Conservation (phyloP, 2,329 filamentous ascomycete genomes). For the Scorias spongiosa region DNA sequence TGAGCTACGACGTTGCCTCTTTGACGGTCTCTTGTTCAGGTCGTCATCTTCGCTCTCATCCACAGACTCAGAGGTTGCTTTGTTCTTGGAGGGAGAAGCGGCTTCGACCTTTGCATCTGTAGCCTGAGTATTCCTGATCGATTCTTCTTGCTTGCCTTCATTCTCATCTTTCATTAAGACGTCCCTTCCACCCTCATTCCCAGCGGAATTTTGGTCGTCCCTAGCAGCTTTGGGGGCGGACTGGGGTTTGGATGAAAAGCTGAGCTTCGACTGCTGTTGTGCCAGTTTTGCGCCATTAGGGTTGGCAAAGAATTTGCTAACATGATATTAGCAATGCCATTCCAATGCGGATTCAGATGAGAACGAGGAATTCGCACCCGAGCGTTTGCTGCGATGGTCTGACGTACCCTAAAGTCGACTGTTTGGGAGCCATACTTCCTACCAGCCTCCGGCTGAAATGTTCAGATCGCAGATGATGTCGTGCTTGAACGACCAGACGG, state of each 20-base stretch:
- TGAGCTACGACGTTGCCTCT: slow-evolving; percentile 19
- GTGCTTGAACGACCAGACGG: not conserved
- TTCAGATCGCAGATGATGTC: not conserved
- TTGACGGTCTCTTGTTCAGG: slow-evolving; percentile 20
- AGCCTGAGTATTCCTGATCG: slow-evolving; percentile 1
- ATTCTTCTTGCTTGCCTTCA: not conserved
- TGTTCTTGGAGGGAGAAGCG: slow-evolving; percentile 6
- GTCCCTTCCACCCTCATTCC: slow-evolving; percentile 13
- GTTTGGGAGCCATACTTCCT: slow-evolving; percentile 42
- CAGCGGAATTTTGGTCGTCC: slow-evolving; percentile 6
- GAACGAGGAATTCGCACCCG: slow-evolving; percentile 38
- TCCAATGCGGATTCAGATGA: not conserved
- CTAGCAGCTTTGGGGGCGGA: slow-evolving; percentile 7
- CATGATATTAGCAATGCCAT: not conserved
- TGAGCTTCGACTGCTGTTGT: slow-evolving; percentile 62
- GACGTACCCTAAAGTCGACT: slow-evolving; percentile 81
- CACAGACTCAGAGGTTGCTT: slow-evolving; percentile 8
- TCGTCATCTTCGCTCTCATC: slow-evolving; percentile 8
- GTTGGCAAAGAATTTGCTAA: slow-evolving; percentile 73
- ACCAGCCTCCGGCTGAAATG: not conserved
- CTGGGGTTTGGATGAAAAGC: slow-evolving; percentile 41
- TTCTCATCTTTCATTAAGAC: slow-evolving; percentile 11
- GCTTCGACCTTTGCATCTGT: slow-evolving; percentile 20
- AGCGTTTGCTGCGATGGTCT: slow-evolving; percentile 57
- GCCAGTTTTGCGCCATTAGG: slow-evolving; percentile 43